Percentiles rank a stretch among this genome's conserved stretches.
Conservation (phyloP, 129 eudicot species). For the Helianthus tuberosus region DNA sequence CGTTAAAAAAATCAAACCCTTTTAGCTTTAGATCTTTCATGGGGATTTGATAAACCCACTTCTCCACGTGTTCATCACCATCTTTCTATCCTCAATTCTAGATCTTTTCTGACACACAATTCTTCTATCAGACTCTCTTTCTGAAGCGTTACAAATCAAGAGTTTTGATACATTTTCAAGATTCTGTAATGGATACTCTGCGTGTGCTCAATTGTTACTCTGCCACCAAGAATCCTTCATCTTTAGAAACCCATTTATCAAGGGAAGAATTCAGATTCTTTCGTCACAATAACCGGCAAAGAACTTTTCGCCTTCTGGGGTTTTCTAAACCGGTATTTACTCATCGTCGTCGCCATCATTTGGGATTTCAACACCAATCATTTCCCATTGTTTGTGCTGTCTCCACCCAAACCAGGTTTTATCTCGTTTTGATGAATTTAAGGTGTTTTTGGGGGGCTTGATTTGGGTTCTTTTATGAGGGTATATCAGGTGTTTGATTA, state of each 20-base stretch:
- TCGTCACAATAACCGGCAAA: slow-evolving; percentile 21
- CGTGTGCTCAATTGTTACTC: slow-evolving; percentile 49
- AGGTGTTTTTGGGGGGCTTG: background rate
- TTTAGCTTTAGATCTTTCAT: too few relatives aligned
- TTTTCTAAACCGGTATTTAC: slow-evolving; percentile 19
- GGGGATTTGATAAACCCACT: slow-evolving; percentile 6
- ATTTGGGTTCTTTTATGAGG: background rate
- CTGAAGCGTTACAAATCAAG: slow-evolving; percentile 3
- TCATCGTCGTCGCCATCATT: slow-evolving; percentile 1
- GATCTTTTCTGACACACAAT: slow-evolving; percentile 19
- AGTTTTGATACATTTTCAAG: background rate
- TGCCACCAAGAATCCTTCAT: slow-evolving; percentile 29
- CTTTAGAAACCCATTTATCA: slow-evolving; percentile 25
- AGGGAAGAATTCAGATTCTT: slow-evolving; percentile 45
- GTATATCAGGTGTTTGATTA: slow-evolving; percentile 16
- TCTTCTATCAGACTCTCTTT: background rate
- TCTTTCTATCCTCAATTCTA: slow-evolving; percentile 11
- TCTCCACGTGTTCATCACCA: slow-evolving; percentile 33
- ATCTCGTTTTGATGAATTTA: background rate
- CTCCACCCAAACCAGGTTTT: slow-evolving; percentile 52
- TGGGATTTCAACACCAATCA: slow-evolving; percentile 27
- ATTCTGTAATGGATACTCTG: slow-evolving; percentile 50
- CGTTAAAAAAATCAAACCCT: too few relatives aligned
- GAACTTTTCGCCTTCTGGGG: slow-evolving; percentile 23
- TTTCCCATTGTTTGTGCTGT: slow-evolving; percentile 39